A percentile compares a stretch with the other conserved stretches of the same genome.
phyloP scores from a whole-genome alignment of 768 basidiomycete genomes.

The Candolleomyces efflorescens region DNA sequence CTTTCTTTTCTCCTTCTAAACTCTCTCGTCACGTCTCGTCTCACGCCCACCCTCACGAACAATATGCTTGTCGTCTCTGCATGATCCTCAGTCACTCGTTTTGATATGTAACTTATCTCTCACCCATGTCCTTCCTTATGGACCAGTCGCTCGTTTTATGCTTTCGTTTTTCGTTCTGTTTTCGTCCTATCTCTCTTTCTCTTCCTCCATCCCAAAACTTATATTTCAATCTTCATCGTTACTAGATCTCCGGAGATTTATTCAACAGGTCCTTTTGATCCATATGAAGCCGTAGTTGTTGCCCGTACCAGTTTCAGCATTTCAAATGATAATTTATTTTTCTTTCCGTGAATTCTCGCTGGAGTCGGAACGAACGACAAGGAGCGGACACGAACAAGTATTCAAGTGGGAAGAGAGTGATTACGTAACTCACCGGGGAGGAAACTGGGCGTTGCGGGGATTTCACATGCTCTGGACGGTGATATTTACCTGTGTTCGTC shows the following conservation, averaged over 20 bases:
- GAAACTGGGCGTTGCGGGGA: background rate
- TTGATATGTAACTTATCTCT: slow-evolving; percentile 12
- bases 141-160: slow-evolving; percentile 15
- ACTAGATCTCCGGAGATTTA: slow-evolving; percentile 11
- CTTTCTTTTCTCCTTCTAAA: slow-evolving; percentile 14
- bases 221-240: slow-evolving; percentile 8
- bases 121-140: slow-evolving; percentile 14
- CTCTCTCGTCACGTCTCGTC: slow-evolving; percentile 18
- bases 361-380: no score
- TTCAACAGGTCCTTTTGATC: background rate
- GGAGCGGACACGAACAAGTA: background rate
- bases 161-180: slow-evolving; percentile 10
- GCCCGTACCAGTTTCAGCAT: background rate
- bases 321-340: background rate
- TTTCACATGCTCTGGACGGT: slow-evolving; percentile 14
- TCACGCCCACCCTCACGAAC: slow-evolving; percentile 23
- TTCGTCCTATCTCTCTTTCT: slow-evolving; percentile 7
- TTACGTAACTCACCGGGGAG: slow-evolving; percentile 3
- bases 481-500: slow-evolving; percentile 2
- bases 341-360: background rate
- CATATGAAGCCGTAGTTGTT: background rate
- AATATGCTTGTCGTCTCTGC: slow-evolving; percentile 19
- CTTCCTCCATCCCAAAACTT: slow-evolving; percentile 17
- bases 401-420: background rate
- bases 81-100: slow-evolving; percentile 15